phyloP scores from a whole-genome alignment of 352 stramenopile genomes.

The Globisporangium spinosum region DNA sequence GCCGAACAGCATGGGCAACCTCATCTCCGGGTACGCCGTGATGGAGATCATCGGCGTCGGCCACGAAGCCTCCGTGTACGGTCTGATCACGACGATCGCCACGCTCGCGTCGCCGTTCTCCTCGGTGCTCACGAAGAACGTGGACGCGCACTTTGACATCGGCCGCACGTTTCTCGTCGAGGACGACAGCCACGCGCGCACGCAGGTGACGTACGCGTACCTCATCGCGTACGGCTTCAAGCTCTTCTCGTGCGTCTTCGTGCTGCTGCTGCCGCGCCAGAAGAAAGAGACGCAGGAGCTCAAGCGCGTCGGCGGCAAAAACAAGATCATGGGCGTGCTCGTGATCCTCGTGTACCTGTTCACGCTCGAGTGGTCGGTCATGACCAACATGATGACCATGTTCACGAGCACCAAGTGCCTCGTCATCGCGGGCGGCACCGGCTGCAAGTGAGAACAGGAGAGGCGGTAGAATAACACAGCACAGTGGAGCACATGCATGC shows the following conservation, averaged over 20 bases:
- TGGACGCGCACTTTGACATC: constrained; percentile 19
- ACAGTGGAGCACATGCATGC: neutral
- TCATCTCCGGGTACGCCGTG: constrained; percentile 20
- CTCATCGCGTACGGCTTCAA: constrained; percentile 24
- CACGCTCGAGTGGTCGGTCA: constrained; percentile 31
- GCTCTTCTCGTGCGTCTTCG: constrained; percentile 19
- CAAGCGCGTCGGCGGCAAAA: constrained; percentile 18
- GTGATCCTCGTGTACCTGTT: constrained; percentile 15
- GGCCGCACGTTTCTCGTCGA: constrained; percentile 16
- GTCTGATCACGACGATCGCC: constrained; percentile 21
- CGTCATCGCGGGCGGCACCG: constrained; percentile 23
- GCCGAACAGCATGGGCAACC: constrained; percentile 19
- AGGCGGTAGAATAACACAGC: neutral
- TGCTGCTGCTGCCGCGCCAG: constrained; percentile 24
- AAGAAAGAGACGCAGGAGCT: constrained; percentile 23
- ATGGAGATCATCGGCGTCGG: constrained; percentile 23
- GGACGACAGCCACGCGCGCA: constrained; percentile 19
- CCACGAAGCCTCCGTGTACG: constrained; percentile 27
- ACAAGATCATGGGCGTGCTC: constrained; percentile 15
- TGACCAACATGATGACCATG: constrained; percentile 34
- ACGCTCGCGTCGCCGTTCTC: constrained; percentile 24
- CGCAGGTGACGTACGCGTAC: constrained; percentile 26
- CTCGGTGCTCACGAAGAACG: constrained; percentile 18
- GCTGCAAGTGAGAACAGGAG: constrained; percentile 14
- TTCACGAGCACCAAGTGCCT: constrained; percentile 27